A percentile compares a stretch with the other conserved stretches of the same genome.
Evolutionary conservation across 805 yeast species (phyloP).

Genomic region (Candida yuanshanica): DNA sequence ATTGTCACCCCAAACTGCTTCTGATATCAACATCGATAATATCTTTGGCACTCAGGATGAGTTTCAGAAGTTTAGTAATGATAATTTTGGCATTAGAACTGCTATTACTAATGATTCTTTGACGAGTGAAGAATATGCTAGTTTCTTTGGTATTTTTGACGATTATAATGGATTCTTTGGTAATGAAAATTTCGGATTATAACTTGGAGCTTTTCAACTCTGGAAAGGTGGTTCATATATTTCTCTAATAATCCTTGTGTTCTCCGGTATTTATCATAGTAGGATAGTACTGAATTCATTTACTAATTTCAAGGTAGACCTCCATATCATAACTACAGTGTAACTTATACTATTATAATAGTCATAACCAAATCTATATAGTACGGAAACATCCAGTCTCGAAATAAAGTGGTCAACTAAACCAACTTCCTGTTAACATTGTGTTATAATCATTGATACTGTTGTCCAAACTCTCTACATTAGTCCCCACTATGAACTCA

Average conservation of each 20-base stretch:
- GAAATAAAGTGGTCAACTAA: constrained; percentile 7
- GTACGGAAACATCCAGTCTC: no score
- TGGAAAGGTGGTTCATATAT: no score
- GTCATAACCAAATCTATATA: no score
- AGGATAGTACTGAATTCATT: no score
- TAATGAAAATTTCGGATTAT: no score
- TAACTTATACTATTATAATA: no score
- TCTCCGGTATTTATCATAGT: no score
- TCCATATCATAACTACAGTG: no score
- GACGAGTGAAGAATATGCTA: constrained; percentile 20
- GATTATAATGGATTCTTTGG: constrained; percentile 11
- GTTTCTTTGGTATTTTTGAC: constrained; percentile 21
- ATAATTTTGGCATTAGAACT: neutral
- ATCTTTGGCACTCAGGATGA: constrained; percentile 2
- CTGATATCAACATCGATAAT: constrained; percentile 4
- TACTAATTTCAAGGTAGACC: no score
- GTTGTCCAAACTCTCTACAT: constrained; percentile 4
- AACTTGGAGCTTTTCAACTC: no score
- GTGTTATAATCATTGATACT: constrained; percentile 14
- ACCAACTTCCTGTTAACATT: constrained; percentile 22
- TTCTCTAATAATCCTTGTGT: no score
- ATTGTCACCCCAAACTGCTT: neutral
- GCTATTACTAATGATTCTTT: neutral
- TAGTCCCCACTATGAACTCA: neutral
- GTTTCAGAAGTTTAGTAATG: no score